Conservation (phyloP, 148 eudicot genomes). For the Limonium bicolor region DNA sequence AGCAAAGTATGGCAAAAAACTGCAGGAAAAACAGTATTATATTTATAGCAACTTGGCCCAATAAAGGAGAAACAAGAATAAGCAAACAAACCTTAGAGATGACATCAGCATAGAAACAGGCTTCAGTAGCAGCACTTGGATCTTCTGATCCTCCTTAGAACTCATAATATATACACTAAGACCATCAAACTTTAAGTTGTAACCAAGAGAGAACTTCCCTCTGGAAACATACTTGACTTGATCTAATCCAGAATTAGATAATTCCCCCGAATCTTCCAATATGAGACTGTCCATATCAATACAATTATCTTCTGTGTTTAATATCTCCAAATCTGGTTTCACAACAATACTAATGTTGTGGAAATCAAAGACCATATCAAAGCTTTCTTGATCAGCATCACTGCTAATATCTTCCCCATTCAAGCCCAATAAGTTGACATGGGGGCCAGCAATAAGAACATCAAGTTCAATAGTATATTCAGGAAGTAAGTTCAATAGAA, state of each 20-base stretch:
- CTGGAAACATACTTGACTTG: conserved; percentile 25
- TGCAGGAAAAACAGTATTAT: no score
- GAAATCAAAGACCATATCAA: conserved; percentile 28
- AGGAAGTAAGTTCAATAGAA: conserved; percentile 40
- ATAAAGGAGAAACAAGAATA: background rate
- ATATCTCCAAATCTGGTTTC: conserved; percentile 33
- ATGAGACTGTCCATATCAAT: conserved; percentile 12
- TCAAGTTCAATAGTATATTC: conserved; percentile 41
- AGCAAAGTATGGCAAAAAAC: no score
- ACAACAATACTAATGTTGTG: conserved; percentile 35
- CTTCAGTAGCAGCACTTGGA: conserved; percentile 27
- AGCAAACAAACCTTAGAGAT: conserved; percentile 36
- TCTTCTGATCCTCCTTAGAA: conserved; percentile 17
- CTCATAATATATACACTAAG: conserved; percentile 42
- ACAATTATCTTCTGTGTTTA: conserved; percentile 15
- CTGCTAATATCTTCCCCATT: conserved; percentile 19
- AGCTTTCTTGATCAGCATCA: conserved; percentile 21
- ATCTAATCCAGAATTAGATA: conserved; percentile 13
- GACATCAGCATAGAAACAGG: conserved; percentile 28
- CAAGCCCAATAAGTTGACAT: conserved; percentile 26
- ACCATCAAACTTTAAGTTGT: conserved; percentile 34
- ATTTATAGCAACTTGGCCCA: no score
- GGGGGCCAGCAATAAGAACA: conserved; percentile 54
- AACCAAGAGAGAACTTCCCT: conserved; percentile 24
- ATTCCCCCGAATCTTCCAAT: conserved; percentile 19